phyloP scores from a whole-genome alignment of 257 asterid genomes.

The Solanum chmielewskii region DNA sequence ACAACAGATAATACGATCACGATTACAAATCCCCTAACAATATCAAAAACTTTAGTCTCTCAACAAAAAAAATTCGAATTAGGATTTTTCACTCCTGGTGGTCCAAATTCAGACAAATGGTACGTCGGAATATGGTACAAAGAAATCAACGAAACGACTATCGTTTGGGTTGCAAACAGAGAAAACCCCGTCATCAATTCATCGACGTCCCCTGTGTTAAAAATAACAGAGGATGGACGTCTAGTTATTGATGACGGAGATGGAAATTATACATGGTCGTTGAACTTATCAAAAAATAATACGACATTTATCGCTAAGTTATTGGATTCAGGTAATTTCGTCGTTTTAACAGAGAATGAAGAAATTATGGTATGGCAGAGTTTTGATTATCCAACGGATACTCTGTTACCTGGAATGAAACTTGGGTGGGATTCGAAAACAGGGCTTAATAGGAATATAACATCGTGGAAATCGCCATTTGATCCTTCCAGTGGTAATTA shows the following conservation, averaged over 20 bases:
- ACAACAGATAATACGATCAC: constrained; percentile 10
- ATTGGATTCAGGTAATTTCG: constrained; percentile 15
- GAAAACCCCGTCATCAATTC: background rate
- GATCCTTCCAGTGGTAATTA: constrained; percentile 58
- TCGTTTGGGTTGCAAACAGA: constrained; percentile 16
- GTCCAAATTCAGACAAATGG: background rate
- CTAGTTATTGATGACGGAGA: background rate
- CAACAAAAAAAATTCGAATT: background rate
- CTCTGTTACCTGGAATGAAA: constrained; percentile 67
- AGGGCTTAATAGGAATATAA: constrained; percentile 35
- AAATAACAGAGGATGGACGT: constrained; percentile 2
- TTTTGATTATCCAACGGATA: constrained; percentile 59
- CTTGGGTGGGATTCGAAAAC: constrained; percentile 56
- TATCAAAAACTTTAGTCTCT: constrained; percentile 8
- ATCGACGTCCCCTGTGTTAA: background rate
- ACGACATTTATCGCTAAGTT: background rate
- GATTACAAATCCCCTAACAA: constrained; percentile 4
- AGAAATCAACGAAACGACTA: background rate
- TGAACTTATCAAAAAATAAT: background rate
- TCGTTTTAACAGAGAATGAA: constrained; percentile 24
- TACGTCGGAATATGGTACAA: constrained; percentile 22
- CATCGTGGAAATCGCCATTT: constrained; percentile 50
- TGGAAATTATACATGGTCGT: background rate
- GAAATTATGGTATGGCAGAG: constrained; percentile 45
- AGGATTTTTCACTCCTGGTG: constrained; percentile 11